These are phyloP conservation scores for Ophiocordyceps polyrhachis-furcata DNA, from an alignment of 2,329 filamentous ascomycete genomes.

Conservation along the genomic window DNA sequence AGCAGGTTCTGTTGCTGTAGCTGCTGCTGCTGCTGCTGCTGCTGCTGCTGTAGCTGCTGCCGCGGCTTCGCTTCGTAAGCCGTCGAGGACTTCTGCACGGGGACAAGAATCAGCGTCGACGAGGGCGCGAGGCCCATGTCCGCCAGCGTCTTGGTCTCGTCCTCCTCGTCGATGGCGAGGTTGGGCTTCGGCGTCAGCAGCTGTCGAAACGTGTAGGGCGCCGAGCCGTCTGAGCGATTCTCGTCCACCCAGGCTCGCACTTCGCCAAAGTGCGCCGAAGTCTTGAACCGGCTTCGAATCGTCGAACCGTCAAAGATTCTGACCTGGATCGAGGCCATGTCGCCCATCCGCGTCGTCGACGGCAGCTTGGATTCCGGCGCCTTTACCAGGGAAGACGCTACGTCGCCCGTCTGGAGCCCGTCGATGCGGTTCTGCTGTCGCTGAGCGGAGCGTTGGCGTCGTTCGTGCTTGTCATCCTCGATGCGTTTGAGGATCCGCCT, in stretches of 20 bases:
- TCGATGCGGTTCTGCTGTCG: constrained; percentile 22
- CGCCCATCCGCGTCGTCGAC: constrained; percentile 10
- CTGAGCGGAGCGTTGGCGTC: constrained; percentile 36
- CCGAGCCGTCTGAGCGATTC: constrained; percentile 32
- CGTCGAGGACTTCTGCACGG: constrained; percentile 31
- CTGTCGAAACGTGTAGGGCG: constrained; percentile 69
- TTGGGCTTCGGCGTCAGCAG: constrained; percentile 65
- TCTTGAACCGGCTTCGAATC: constrained; percentile 53
- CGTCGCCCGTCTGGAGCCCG: constrained; percentile 11
- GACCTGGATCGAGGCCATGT: constrained; percentile 45
- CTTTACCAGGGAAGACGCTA: constrained; percentile 11
- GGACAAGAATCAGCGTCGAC: constrained; percentile 67
- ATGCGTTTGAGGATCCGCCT: constrained; percentile 56
- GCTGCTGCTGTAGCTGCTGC: too few relatives aligned
- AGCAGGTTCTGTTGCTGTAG: constrained; percentile 6
- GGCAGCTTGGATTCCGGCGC: constrained; percentile 15
- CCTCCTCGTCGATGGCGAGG: constrained; percentile 50
- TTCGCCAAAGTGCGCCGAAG: constrained; percentile 41
- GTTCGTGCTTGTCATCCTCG: constrained; percentile 55
- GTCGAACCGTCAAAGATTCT: constrained; percentile 71
- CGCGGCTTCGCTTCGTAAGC: constrained; percentile 19
- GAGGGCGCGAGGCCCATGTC: constrained; percentile 60
- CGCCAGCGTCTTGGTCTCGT: constrained; percentile 50
- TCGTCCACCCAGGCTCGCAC: constrained; percentile 65
- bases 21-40: too few relatives aligned